These are phyloP conservation scores for Salinomyces thailandicus DNA, from an alignment of 2,329 filamentous ascomycete species.

Conservation along the genomic window DNA sequence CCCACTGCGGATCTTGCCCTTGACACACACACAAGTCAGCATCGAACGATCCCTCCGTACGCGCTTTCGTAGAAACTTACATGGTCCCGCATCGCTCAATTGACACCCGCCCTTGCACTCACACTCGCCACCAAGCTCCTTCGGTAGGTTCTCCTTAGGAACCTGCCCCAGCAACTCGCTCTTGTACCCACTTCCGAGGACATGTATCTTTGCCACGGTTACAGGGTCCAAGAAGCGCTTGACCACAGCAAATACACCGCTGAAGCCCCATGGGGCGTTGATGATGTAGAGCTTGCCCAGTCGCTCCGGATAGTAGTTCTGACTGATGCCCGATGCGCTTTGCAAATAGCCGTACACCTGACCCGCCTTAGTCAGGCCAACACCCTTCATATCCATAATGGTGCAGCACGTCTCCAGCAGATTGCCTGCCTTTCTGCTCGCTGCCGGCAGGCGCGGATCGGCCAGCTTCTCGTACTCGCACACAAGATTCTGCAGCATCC, in stretches of 20 bases:
- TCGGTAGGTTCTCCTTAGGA: slow-evolving; percentile 79
- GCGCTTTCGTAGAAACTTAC: slow-evolving; percentile 31
- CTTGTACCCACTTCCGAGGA: slow-evolving; percentile 73
- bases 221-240: slow-evolving; percentile 95
- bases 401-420: slow-evolving; percentile 97
- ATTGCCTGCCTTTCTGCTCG: slow-evolving; percentile 79
- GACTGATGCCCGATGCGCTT: slow-evolving; percentile 76
- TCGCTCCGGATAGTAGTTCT: slow-evolving; percentile 98
- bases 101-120: slow-evolving; percentile 72
- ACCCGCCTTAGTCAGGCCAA: slow-evolving; percentile 68
- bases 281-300: slow-evolving; percentile 94
- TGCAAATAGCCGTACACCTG: slow-evolving; percentile 83
- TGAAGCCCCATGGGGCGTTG: slow-evolving; percentile 96
- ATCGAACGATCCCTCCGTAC: background rate
- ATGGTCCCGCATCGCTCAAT: slow-evolving; percentile 83
- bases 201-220: slow-evolving; percentile 90
- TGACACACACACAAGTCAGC: slow-evolving; percentile 1
- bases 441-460: slow-evolving; percentile 87
- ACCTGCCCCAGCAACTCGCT: slow-evolving; percentile 76
- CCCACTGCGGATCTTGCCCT: slow-evolving; percentile 57
- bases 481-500: slow-evolving; percentile 93
- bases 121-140: slow-evolving; percentile 74
- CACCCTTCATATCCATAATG: slow-evolving; percentile 95
- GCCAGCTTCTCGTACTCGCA: slow-evolving; percentile 95
- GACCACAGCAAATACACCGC: slow-evolving; percentile 70